These are phyloP conservation scores for Exophiala sp. DNA, from an alignment of 2,329 filamentous ascomycete species.

Conservation along the genomic window DNA sequence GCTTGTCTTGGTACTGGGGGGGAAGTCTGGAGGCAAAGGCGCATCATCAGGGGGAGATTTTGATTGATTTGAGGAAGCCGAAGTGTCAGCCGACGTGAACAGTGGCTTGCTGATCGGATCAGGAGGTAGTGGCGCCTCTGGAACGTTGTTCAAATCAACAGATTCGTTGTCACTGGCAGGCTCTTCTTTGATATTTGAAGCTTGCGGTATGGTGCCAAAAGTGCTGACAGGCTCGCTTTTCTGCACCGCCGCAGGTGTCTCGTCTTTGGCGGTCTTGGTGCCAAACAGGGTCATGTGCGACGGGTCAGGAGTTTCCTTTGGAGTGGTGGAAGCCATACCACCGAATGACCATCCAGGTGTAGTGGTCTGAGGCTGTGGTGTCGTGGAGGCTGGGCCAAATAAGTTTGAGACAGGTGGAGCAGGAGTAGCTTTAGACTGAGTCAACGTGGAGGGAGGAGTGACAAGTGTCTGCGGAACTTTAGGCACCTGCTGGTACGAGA, in stretches of 20 bases:
- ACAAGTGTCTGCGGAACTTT: conserved; percentile 17
- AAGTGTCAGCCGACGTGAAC: conserved; percentile 46
- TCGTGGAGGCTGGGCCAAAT: conserved; percentile 33
- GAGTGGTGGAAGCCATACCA: conserved; percentile 25
- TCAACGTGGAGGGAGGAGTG: conserved; percentile 27
- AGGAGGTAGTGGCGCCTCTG: conserved; percentile 42
- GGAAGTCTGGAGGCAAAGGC: conserved; percentile 33
- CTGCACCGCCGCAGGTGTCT: conserved; percentile 30
- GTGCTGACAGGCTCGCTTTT: conserved; percentile 30
- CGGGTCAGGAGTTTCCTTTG: conserved; percentile 29
- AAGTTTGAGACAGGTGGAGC: conserved; percentile 33
- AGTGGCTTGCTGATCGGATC: conserved; percentile 43
- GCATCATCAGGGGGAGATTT: conserved; percentile 23
- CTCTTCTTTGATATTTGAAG: conserved; percentile 34
- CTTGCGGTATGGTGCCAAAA: conserved; percentile 24
- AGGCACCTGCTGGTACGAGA: conserved; percentile 4
- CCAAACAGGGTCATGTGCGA: conserved; percentile 33
- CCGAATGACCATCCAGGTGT: conserved; percentile 30
- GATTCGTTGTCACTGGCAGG: conserved; percentile 31
- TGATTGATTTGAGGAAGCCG: conserved; percentile 33
- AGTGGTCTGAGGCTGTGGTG: conserved; percentile 29
- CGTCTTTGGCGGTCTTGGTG: conserved; percentile 29
- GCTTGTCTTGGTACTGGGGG: conserved; percentile 16
- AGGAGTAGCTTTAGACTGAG: conserved; percentile 28
- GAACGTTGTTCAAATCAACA: conserved; percentile 32